These are phyloP conservation scores for Rhodosporidiobolus odoratus DNA, from an alignment of 768 basidiomycete genomes.

Conservation along the genomic window DNA sequence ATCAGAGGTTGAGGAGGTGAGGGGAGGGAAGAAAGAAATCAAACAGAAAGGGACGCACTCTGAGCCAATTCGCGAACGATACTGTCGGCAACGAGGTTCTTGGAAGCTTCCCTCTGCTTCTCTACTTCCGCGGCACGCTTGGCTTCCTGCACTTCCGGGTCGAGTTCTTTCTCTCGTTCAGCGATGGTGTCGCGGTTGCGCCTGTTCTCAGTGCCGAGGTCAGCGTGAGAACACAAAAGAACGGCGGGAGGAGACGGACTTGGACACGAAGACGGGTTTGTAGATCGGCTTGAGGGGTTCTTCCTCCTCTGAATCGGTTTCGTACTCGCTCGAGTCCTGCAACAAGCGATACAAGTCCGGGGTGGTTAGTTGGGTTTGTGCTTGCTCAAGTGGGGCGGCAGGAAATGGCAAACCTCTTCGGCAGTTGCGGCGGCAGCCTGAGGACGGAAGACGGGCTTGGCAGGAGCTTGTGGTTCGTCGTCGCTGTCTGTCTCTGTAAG, in stretches of 20 bases:
- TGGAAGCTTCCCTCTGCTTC: conserved; percentile 78
- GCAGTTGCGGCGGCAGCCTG: conserved; percentile 1
- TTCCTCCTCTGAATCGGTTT: conserved; percentile 60
- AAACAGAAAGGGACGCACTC: conserved; percentile 56
- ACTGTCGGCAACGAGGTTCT: conserved; percentile 88
- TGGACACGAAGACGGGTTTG: conserved; percentile 89
- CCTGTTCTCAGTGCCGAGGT: conserved; percentile 47
- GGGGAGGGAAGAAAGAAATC: not conserved
- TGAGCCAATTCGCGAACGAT: conserved; percentile 84
- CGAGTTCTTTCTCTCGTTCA: conserved; percentile 61
- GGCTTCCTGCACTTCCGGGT: conserved; percentile 67
- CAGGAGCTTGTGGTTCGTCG: conserved; percentile 44
- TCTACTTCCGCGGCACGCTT: conserved; percentile 70
- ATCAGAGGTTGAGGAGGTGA: not conserved
- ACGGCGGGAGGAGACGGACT: too few species aligned
- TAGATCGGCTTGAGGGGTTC: conserved; percentile 71
- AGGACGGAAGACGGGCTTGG: conserved; percentile 19
- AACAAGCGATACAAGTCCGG: not conserved
- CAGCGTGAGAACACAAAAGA: conserved; percentile 31
- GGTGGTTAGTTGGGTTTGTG: not conserved
- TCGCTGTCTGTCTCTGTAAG: conserved; percentile 50
- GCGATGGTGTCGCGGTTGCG: conserved; percentile 55
- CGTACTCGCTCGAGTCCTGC: conserved; percentile 74
- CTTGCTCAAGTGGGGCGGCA: not conserved
- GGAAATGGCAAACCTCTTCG: conserved; percentile 26